Conservation (phyloP, 2,329 filamentous ascomycete species). For the Intubia oerlemansii region DNA sequence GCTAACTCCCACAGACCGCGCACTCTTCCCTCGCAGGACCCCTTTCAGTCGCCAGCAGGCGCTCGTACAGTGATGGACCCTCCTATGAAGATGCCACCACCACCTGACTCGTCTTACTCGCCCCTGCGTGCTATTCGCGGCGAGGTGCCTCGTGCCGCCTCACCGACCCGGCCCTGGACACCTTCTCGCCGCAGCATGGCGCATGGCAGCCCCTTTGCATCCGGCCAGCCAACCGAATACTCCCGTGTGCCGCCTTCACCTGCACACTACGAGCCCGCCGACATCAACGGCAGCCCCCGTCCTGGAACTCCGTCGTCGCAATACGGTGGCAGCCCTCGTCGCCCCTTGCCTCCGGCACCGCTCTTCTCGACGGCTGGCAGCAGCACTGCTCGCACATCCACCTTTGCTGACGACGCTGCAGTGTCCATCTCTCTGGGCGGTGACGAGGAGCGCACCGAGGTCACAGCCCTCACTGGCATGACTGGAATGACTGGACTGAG, state of each 20-base stretch:
- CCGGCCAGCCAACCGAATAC: slow-evolving; percentile 33
- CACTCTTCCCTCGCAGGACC: slow-evolving; percentile 5
- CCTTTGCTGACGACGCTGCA: slow-evolving; percentile 44
- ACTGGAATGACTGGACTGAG: neutral
- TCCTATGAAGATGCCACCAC: slow-evolving; percentile 29
- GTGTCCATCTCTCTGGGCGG: slow-evolving; percentile 43
- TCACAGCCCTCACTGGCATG: slow-evolving; percentile 32
- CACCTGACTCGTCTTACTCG: slow-evolving; percentile 37
- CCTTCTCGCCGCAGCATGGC: slow-evolving; percentile 23
- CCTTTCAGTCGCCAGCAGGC: slow-evolving; percentile 2
- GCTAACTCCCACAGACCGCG: too few species aligned
- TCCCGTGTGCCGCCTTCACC: slow-evolving; percentile 40
- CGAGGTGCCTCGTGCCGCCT: slow-evolving; percentile 25
- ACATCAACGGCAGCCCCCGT: slow-evolving; percentile 73
- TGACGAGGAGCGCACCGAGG: slow-evolving; percentile 35
- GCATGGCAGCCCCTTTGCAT: neutral
- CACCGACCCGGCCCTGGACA: slow-evolving; percentile 38
- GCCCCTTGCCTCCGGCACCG: slow-evolving; percentile 74
- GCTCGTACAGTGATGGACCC: slow-evolving; percentile 27
- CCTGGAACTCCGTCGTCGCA: slow-evolving; percentile 78
- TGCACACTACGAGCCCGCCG: slow-evolving; percentile 62
- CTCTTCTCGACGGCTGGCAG: slow-evolving; percentile 38
- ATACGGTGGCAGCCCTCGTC: slow-evolving; percentile 71
- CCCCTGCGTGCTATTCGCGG: slow-evolving; percentile 13
- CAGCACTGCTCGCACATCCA: slow-evolving; percentile 23